Base-by-base conservation (phyloP, 2,329 filamentous ascomycete genomes). In the Pseudopyricularia cyperi region DNA sequence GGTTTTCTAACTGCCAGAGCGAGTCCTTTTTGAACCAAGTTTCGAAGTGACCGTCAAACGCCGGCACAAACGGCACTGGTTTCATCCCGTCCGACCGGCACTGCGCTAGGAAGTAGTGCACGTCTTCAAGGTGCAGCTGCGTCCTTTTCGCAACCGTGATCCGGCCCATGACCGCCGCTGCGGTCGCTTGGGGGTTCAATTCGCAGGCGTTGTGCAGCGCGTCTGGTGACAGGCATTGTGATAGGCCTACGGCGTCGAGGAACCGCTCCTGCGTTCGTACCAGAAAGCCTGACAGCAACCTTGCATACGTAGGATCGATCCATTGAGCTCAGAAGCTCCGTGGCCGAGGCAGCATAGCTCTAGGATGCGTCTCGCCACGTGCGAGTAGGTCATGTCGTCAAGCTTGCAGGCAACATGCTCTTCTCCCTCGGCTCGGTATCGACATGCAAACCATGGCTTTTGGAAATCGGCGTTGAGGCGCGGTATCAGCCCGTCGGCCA, bases 11-110 rank as follows among this genome's bases (percentile, higher is more conserved):
- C 71, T 98, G 93, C 93, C 93, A 98, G 7, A 98, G 79, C 1
- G 93, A 97, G 68, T 98, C 93, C 75, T 98, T 98, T 82, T 98
- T 98, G 84, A 98, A 98, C 75, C 89, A 98, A 71, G 94, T 95
- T 66, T 98, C 93, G 59, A 98, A 98, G 65, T 90, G 95, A 57
- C 94, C 89, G 61, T 98, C 93, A 19, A 98, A 77, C 15, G 85
- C 77, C 5, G 93, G 93, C 33, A 98, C 90, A 65, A 98, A 98
- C 0, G 91, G 93, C 30, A 93, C 87, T 2, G 93, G 93, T 15
- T 48, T 48, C 28, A n/a, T 26, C 4, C 46, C 46, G 4, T 12
- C 6, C 5, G 19, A 87, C 71, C 91, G 84, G 75, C 90, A 97
- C 46, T 97, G 82, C 33, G 95, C 76, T 52, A 98, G 70, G 76